A percentile compares a stretch with the other conserved stretches of the same genome.
These are phyloP conservation scores for Pseudocercospora musae DNA, from an alignment of 2,329 filamentous ascomycete genomes.

Conservation along the genomic window DNA sequence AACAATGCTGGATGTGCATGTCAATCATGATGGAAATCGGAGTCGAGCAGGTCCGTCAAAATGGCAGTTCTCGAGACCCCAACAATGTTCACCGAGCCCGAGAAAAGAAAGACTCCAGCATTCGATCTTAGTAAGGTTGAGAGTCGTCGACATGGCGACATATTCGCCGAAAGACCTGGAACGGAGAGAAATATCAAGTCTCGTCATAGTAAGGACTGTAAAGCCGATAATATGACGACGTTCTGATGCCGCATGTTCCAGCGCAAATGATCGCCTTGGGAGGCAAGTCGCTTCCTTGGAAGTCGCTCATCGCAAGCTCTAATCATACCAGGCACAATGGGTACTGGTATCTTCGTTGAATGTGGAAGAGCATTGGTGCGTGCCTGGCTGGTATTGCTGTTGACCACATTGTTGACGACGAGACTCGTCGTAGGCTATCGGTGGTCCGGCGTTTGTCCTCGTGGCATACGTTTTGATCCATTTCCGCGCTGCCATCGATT, in stretches of 20 bases:
- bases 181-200: not conserved
- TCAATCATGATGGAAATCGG: too few relatives aligned
- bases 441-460: not conserved
- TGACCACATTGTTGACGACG: not conserved
- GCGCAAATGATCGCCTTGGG: not conserved
- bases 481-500: constrained; percentile 60
- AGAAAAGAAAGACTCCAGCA: too few relatives aligned
- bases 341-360: not conserved
- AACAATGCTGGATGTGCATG: too few relatives aligned
- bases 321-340: not conserved
- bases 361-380: not conserved
- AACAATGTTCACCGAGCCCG: too few relatives aligned
- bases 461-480: constrained; percentile 26
- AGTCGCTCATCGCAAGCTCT: not conserved
- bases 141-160: not conserved
- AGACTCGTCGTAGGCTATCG: not conserved
- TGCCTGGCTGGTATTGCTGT: not conserved
- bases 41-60: too few relatives aligned
- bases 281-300: not conserved
- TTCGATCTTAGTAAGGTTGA: not conserved
- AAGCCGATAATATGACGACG: not conserved
- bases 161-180: not conserved
- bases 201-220: not conserved
- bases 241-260: not conserved
- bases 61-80: too few relatives aligned